phyloP scores from a whole-genome alignment of 306 rosid genomes.

The Glycyrrhiza uralensis region DNA sequence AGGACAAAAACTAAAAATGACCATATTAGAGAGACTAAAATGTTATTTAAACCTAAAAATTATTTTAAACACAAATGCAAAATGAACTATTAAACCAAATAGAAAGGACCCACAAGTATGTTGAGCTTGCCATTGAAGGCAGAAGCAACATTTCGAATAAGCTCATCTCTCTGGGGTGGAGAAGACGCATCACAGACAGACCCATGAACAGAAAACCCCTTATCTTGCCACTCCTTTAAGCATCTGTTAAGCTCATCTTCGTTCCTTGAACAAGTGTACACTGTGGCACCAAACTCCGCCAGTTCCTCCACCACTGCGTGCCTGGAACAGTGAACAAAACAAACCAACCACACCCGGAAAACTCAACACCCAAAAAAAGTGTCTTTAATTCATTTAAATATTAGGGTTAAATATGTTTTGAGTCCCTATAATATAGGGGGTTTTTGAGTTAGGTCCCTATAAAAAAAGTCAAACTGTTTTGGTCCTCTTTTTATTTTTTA shows the following conservation, averaged over 20 bases:
- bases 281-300: constrained; percentile 72
- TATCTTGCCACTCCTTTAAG: constrained; percentile 60
- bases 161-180: constrained; percentile 56
- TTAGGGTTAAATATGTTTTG: too few relatives aligned
- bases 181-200: constrained; percentile 71
- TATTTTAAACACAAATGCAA: background rate
- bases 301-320: constrained; percentile 85
- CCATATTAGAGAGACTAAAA: too few relatives aligned
- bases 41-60: too few relatives aligned
- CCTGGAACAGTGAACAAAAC: constrained; percentile 27
- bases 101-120: constrained; percentile 48
- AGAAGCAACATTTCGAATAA: constrained; percentile 48
- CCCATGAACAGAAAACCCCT: constrained; percentile 64
- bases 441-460: too few relatives aligned
- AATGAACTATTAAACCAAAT: background rate
- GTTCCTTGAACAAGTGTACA: constrained; percentile 82
- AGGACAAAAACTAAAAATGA: too few relatives aligned
- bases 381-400: too few relatives aligned
- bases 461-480: too few relatives aligned
- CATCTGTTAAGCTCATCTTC: constrained; percentile 56
- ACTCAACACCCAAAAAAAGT: too few relatives aligned
- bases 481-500: too few relatives aligned
- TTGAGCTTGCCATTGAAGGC: constrained; percentile 65
- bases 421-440: too few relatives aligned
- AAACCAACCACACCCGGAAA: too few relatives aligned